Evolutionary conservation across 176 grass and related monocot species (phyloP), one percentile per base, ranked within the genome.

Genomic region (Chrysopogon serrulatus): DNA sequence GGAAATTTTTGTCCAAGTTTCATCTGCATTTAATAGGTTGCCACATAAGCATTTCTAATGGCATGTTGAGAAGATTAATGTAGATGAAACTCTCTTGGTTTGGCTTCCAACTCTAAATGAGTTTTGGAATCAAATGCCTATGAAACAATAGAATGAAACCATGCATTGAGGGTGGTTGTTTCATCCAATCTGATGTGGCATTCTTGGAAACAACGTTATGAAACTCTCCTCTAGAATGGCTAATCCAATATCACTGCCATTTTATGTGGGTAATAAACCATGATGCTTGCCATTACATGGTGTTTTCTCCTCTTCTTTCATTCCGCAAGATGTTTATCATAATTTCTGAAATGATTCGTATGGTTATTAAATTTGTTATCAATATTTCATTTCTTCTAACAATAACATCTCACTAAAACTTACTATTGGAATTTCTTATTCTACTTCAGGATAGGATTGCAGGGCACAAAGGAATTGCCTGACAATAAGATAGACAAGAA

Each of bases 391-490:
- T 54, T 85, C 2, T 10, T 81, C 23, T 45, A 71, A 79, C 12
- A 24, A 73, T 71, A 64, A n/a, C 75, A 14, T 35, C 34, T 64
- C 75, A 14, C 19, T 31, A 10, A 74, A 87, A 35, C 67, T 87
- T 79, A 79, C 66, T 79, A 3, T 74, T 68, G 10, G 14, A 78
- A 73, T 42, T 74, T 18, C 36, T 76, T 61, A 36, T 80, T 83
- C 13, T 33, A 79, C 48, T 83, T 54, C 87, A 99, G 96, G 87
- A 77, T 85, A 73, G 96, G 91, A 87, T 87, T 92, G 33, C 86
- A 92, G 27, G 83, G 68, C 65, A 87, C 82, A 73, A 99, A 94
- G 73, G 91, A 96, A 68, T 79, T 92, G 51, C 65, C 86, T 71
- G 90, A 89, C 65, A 68, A 30, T 56, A 89, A 92, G 70, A 76